Evolutionary conservation across 305 asterid species (phyloP), one percentile per base, ranked within the genome.

Genomic region (Stenogyne calaminthoides): DNA sequence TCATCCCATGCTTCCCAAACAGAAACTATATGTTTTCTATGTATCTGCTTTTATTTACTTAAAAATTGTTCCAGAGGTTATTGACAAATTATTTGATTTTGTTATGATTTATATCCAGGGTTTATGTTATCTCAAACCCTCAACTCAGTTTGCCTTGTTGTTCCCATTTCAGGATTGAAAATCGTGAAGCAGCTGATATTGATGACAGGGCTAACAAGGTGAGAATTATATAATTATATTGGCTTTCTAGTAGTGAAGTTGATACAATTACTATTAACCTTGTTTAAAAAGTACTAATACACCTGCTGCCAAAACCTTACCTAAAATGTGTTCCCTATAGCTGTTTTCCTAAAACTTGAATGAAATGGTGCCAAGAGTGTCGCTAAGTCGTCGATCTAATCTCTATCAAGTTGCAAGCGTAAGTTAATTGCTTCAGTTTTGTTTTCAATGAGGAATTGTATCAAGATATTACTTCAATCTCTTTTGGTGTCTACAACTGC

Each of bases 141-240:
- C 62, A 12, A 49, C 51, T 18, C 29, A 42, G 27, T 14, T 69
- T 64, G 55, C 63, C 46, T 56, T 49, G 39, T 73, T 64, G 9
- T 61, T 73, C 73, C 49, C 65, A 57, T 78, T 64, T 59, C 92
- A 94, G 98, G 89, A 60, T 83, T 49, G 86, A 82, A 34, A 82
- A 69, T 71, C 67, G 9, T 10, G 73, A 71, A 14, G 80, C 70
- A 67, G 83, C 90, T 22, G 91, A 88, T 59, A 77, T 62, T 59
- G 89, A 83, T 73, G 80, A 77, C 27, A 82, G 84, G 77, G 70
- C 75, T 65, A 82, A 65, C 80, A 96, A 93, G 97, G 98, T 93
- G 64, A 82, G 79, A 55, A 69, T 37, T 40, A 40, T 62, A 60
- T 56, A 67, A 64, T 55, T 55, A 40, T 54, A 7, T 66, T 56